phyloP scores from a whole-genome alignment of 495 filamentous ascomycete species.

The Tuber magnatum region DNA sequence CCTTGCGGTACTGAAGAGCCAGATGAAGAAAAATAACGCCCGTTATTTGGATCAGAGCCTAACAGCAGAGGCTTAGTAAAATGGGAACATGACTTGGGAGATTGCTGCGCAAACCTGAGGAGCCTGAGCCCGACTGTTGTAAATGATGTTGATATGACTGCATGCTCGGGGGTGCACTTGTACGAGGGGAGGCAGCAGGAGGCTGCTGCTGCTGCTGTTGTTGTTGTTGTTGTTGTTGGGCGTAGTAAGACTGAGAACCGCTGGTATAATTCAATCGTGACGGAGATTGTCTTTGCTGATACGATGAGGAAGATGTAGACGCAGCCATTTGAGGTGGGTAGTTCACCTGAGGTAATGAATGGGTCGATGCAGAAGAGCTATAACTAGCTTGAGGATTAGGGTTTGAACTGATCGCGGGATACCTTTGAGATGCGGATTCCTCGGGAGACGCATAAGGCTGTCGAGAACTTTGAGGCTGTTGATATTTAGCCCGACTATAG shows the following conservation, averaged over 20 bases:
- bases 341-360: conserved; percentile 25
- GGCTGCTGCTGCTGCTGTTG: too few relatives aligned
- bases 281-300: conserved; percentile 58
- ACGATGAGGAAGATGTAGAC: conserved; percentile 10
- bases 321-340: conserved; percentile 25
- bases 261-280: conserved; percentile 52
- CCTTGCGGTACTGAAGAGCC: conserved; percentile 62
- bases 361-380: conserved; percentile 46
- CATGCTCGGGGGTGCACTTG: conserved; percentile 37
- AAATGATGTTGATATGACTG: conserved; percentile 38
- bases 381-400: conserved; percentile 58
- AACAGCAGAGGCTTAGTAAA: conserved; percentile 17
- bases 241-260: conserved; percentile 59
- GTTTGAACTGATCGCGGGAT: conserved; percentile 81
- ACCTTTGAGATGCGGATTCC: conserved; percentile 78
- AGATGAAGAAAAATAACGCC: conserved; percentile 59
- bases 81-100: conserved; percentile 8
- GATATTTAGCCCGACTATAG: conserved; percentile 64
- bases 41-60: conserved; percentile 31
- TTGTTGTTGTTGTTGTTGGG: too few relatives aligned
- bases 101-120: conserved; percentile 49
- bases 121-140: conserved; percentile 34
- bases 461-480: conserved; percentile 32
- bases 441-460: conserved; percentile 45
- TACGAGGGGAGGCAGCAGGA: conserved; percentile 34